A percentile compares a stretch with the other conserved stretches of the same genome.
Conservation (phyloP, 2,329 filamentous ascomycete species). For the Curvularia hawaiiensis region DNA sequence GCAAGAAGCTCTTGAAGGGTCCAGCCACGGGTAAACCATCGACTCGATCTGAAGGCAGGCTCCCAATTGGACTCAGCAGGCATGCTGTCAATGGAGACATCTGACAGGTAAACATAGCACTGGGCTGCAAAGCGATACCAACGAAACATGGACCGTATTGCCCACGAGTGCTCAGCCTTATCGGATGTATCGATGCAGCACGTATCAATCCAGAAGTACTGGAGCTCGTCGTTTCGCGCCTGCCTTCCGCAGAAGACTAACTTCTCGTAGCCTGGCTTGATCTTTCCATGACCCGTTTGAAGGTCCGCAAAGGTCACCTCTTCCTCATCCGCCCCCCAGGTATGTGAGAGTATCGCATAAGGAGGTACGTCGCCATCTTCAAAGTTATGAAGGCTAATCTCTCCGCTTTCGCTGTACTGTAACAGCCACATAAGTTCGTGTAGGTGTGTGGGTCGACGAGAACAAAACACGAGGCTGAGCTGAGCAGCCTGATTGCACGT, state of each 20-base stretch:
- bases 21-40: slow-evolving; percentile 4
- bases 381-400: slow-evolving; percentile 7
- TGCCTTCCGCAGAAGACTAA: slow-evolving; percentile 5
- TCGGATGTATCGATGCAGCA: slow-evolving; percentile 2
- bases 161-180: neutral
- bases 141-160: slow-evolving; percentile 6
- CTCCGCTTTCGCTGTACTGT: slow-evolving; percentile 13
- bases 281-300: slow-evolving; percentile 7
- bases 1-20: slow-evolving; percentile 20
- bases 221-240: neutral
- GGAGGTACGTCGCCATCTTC: slow-evolving; percentile 4
- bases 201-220: slow-evolving; percentile 14
- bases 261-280: slow-evolving; percentile 10
- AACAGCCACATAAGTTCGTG: slow-evolving; percentile 19
- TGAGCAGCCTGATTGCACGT: slow-evolving; percentile 3
- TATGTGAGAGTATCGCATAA: slow-evolving; percentile 38
- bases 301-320: slow-evolving; percentile 35
- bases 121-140: neutral
- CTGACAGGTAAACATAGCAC: neutral
- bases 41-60: neutral
- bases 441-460: slow-evolving; percentile 5
- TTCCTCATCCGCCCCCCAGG: slow-evolving; percentile 30
- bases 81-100: neutral
- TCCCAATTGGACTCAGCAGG: neutral
- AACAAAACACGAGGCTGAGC: slow-evolving; percentile 4